phyloP scores from a whole-genome alignment of 129 eudicot genomes.

The Calendula officinalis region DNA sequence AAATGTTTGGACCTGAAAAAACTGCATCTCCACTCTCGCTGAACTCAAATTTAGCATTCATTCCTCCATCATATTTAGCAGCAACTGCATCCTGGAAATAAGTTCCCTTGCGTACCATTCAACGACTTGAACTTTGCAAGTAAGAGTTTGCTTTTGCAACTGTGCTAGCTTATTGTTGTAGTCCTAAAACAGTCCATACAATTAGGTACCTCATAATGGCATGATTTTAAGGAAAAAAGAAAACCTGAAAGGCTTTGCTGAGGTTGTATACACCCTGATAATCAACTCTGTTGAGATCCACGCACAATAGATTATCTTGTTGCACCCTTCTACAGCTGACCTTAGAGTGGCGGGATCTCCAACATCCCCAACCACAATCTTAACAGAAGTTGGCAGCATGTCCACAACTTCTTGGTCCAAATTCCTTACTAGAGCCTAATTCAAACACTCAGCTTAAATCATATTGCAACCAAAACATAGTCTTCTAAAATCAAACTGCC shows the following conservation, averaged over 20 bases:
- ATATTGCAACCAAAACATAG: neutral
- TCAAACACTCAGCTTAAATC: neutral
- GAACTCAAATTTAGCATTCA: conserved; percentile 88
- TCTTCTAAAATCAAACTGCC: too few species aligned
- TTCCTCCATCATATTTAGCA: conserved; percentile 91
- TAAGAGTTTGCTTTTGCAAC: conserved; percentile 86
- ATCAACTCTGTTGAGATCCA: conserved; percentile 95
- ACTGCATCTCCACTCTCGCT: conserved; percentile 66
- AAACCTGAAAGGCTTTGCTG: conserved; percentile 94
- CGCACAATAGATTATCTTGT: conserved; percentile 95
- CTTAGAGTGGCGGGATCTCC: conserved; percentile 78
- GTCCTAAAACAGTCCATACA: conserved; percentile 48
- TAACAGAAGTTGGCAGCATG: conserved; percentile 94
- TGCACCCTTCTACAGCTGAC: conserved; percentile 81
- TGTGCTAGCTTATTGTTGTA: conserved; percentile 94
- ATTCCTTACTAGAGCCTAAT: conserved; percentile 84
- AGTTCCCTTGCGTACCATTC: conserved; percentile 81
- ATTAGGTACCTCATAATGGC: neutral
- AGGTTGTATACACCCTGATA: conserved; percentile 88
- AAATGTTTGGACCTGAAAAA: conserved; percentile 62
- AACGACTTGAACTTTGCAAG: conserved; percentile 91
- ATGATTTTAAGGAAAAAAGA: neutral
- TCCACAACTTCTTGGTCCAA: conserved; percentile 65
- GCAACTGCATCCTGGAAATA: conserved; percentile 82
- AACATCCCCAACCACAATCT: conserved; percentile 84